phyloP scores from a whole-genome alignment of 345 rosid genomes.

The Melaleuca alternifolia region DNA sequence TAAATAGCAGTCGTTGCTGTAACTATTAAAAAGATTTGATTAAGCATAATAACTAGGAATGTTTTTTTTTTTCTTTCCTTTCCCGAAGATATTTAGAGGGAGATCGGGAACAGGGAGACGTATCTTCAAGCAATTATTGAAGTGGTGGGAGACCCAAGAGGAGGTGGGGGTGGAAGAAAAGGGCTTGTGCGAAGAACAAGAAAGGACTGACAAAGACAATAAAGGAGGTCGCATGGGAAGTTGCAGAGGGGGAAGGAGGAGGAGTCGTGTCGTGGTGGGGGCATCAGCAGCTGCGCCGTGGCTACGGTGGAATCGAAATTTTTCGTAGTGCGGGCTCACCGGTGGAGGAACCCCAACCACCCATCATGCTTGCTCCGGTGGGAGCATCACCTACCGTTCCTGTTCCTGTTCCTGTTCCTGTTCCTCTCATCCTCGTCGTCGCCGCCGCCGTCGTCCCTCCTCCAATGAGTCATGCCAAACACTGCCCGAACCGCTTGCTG shows the following conservation, averaged over 20 bases:
- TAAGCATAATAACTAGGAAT: too few species aligned
- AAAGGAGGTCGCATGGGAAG: background rate
- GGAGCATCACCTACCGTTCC: slow-evolving; percentile 27
- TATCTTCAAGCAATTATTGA: background rate
- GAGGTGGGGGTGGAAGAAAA: background rate
- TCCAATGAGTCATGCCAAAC: background rate
- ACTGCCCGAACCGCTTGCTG: background rate
- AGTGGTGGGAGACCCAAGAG: background rate
- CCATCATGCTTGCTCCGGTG: slow-evolving; percentile 32
- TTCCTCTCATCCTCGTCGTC: background rate
- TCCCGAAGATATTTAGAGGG: background rate
- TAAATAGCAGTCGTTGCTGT: too few species aligned
- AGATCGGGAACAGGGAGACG: background rate
- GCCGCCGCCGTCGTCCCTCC: background rate
- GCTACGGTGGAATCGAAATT: background rate
- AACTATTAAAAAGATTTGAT: too few species aligned
- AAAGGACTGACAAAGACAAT: background rate
- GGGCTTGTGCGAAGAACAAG: background rate
- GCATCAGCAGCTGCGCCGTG: background rate
- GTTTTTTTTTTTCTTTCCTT: background rate
- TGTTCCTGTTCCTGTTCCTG: background rate
- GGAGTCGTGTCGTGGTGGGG: background rate
- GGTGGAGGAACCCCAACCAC: slow-evolving; percentile 36
- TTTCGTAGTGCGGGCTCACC: background rate
- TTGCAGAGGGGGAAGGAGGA: background rate